Evolutionary conservation across 768 basidiomycete species (phyloP), one percentile per base, ranked within the genome.

Genomic region (Boletus pseudopeckii): DNA sequence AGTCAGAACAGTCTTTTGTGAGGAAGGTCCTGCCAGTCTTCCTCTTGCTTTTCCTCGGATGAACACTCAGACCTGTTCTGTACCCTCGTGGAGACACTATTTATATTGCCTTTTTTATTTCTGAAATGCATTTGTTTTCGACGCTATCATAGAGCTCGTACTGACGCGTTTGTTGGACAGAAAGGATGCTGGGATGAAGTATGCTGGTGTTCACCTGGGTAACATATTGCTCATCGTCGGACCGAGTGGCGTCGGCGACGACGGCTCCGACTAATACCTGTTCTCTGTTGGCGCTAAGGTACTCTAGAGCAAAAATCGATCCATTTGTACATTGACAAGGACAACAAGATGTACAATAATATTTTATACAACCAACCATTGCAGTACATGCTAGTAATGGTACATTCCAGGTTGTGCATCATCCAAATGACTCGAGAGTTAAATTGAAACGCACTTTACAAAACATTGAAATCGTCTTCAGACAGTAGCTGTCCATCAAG

Each of bases 1-100:
- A 65, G 63, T 62, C 14, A 5, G 34, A n/a, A 30, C 11, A 28
- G 1, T 36, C 22, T 32, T 47, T n/a, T 45, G 7, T 10, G 3
- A 10, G 10, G 15, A 36, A 50, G 51, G 45, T 3, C 37, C 7
- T 0, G 5, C 28, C 28, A 9, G 28, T 28, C 28, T 28, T 28
- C 28, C 28, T 9, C 28, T 6, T 8, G 40, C 45, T 53, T 50
- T 57, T 57, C 15, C 39, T 18, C 50, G 37, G 65, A 66, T 66
- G 65, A 63, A 50, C 20, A 15, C 5, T 66, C 65, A 66, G 65
- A 66, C 65, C 65, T 66, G 65, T 67, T 64, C 65, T 66, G 65
- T 39, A 62, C 53, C 43, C 39, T 61, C 52, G 53, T 67, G 65
- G 66, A 67, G 65, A 67, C 55, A 55, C 60, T 44, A 38, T 28